Percentiles rank a stretch among this genome's conserved stretches.
Evolutionary conservation across 2,329 filamentous ascomycete species (phyloP).

Genomic region (Pseudogymnoascus verrucosus): DNA sequence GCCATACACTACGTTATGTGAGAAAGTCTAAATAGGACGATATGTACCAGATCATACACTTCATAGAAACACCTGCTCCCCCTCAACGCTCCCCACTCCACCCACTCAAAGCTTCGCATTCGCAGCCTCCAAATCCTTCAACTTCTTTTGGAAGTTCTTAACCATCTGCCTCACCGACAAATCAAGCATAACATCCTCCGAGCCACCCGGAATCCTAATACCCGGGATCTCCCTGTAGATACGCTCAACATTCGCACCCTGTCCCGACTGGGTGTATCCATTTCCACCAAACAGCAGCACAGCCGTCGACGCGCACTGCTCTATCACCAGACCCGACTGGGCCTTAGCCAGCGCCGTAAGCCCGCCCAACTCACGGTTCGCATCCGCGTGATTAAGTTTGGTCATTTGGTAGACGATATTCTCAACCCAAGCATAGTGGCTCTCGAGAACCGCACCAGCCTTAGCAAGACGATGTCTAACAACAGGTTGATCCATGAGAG

Average conservation of each 20-base stretch:
- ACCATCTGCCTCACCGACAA: constrained; percentile 61
- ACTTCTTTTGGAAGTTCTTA: constrained; percentile 57
- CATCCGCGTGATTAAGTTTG: constrained; percentile 48
- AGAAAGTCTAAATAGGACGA: not conserved
- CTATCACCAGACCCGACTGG: constrained; percentile 61
- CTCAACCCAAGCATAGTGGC: constrained; percentile 65
- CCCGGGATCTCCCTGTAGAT: constrained; percentile 58
- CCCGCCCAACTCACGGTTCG: constrained; percentile 59
- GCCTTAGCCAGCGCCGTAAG: constrained; percentile 67
- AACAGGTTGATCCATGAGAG: constrained; percentile 65
- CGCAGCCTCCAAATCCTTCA: constrained; percentile 38
- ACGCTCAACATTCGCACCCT: constrained; percentile 64
- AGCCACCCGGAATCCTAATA: constrained; percentile 56
- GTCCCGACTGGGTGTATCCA: constrained; percentile 60
- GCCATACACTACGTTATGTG: no score
- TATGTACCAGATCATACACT: not conserved
- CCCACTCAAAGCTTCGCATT: not conserved
- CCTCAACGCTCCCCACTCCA: not conserved
- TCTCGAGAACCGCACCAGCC: constrained; percentile 59
- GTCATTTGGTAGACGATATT: constrained; percentile 62
- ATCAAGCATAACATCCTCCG: constrained; percentile 66
- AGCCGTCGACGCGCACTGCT: constrained; percentile 62
- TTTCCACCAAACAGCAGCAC: constrained; percentile 67
- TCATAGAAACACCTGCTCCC: not conserved
- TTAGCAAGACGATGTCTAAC: constrained; percentile 65